Evolutionary conservation across 2,329 filamentous ascomycete genomes (phyloP), one percentile per base, ranked within the genome.

Genomic region (Aaosphaeria arxii): DNA sequence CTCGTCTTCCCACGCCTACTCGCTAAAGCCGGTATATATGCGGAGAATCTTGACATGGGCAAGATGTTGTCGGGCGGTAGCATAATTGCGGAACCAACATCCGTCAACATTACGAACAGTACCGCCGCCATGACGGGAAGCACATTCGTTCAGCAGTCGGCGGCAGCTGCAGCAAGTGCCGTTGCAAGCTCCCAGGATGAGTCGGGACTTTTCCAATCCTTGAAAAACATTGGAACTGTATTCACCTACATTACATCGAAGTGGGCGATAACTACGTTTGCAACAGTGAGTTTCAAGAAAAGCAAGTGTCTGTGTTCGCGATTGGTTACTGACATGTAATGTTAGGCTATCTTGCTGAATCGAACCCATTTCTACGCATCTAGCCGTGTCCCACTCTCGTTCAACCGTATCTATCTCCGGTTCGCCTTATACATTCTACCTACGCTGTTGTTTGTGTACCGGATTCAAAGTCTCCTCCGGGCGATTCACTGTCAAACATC

Each of bases 351-450:
- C 49, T 74, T 96, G 49, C 77, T 97, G 28, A 97, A 97, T 67
- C 84, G 94, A 48, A 95, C 94, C 5, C 86, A 91, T 49, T 94
- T 97, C 58, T 97, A 96, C 70, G 92, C 91, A 39, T 92, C 91
- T 0, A 92, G 90, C 11, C 81, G 94, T 52, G 82, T 91, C 45
- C 84, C 88, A 45, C 76, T 96, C n/a, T 80, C 81, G 7, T 77
- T 97, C 2, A 80, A 81, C 47, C 92, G 89, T 84, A 80, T 84
- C 33, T 47, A 63, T 81, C 44, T 69, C 24, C 64, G 67, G 35
- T 42, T 69, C 44, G 55, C 59, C 6, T 58, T 70, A 17, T 69
- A 70, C 53, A 53, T 69, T 24, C 49, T 56, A 29, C 67, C 67
- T 1, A 52, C 64, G 28, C 38, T 64, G 35, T 48, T 69, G 39